Base-by-base conservation (phyloP, 192 early-diverging fungal species). In the Pilaira anomala region DNA sequence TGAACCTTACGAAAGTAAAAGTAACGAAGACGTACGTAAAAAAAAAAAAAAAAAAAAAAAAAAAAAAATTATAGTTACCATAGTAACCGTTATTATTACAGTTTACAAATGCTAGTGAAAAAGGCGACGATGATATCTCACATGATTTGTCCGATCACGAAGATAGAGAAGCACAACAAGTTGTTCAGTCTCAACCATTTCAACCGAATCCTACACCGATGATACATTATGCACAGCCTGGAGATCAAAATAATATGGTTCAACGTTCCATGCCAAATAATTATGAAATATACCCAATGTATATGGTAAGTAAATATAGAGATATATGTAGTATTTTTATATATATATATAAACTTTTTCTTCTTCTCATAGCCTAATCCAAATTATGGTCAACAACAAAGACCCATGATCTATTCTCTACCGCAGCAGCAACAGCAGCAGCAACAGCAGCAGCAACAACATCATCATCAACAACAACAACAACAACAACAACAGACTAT, bases 1-100 rank as follows among this genome's bases (percentile, higher is more conserved):
- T 12, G 68, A 71, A 14, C 68, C 68, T 9, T 63, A 59, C 25
- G 68, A 71, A 28, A 64, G 62, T 25, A 62, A 63, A 21, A 64
- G 33, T 30, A 71, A 71, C 24, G 46, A 71, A 40, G 68, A 71
- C 50, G 60, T 71, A 56, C 48, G 51, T 29, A 39, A 11, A 21
- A 1, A 51, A 16, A 29, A 12, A n/a, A 39, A 30, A 25, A 16
- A 24, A n/a, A n/a, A n/a, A n/a, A n/a, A n/a, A n/a, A n/a, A n/a
- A n/a, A n/a, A n/a, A n/a, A n/a, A n/a, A n/a, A n/a, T n/a, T n/a
- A n/a, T n/a, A n/a, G n/a, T n/a, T n/a, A n/a, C n/a, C n/a, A n/a
- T n/a, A n/a, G n/a, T n/a, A n/a, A n/a, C n/a, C n/a, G n/a, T n/a
- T n/a, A n/a, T n/a, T 44, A 7, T 18, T 44, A 2, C 28, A 67